Evolutionary conservation across 1,284 basidiomycete species (phyloP).

Genomic region (Xanthoconium separans): DNA sequence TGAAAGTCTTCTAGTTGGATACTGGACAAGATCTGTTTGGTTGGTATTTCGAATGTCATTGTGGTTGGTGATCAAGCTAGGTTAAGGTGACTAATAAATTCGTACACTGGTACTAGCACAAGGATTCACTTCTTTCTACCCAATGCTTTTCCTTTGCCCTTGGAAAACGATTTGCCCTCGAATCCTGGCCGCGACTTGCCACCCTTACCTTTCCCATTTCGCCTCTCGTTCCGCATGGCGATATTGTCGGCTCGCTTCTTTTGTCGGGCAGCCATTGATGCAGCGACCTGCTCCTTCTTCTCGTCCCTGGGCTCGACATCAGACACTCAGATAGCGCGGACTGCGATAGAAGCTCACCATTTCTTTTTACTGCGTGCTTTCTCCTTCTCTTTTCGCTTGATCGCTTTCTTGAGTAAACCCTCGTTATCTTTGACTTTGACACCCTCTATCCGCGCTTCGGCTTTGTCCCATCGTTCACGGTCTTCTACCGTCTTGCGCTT

Average conservation of each 20-base stretch:
- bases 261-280: constrained; percentile 76
- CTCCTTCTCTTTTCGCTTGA: constrained; percentile 86
- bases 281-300: constrained; percentile 73
- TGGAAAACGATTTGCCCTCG: constrained; percentile 76
- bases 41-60: too few relatives aligned
- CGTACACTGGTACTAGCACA: too few relatives aligned
- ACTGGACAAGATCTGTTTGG: constrained; percentile 58
- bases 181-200: constrained; percentile 79
- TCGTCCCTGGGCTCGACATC: constrained; percentile 61
- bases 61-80: constrained; percentile 10
- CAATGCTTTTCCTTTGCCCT: constrained; percentile 19
- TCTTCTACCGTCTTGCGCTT: constrained; percentile 78
- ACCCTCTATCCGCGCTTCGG: constrained; percentile 79
- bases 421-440: constrained; percentile 88
- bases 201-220: constrained; percentile 58
- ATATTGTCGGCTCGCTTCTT: constrained; percentile 91
- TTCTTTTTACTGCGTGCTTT: constrained; percentile 80
- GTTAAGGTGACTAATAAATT: not conserved
- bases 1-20: constrained; percentile 73
- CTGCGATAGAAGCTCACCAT: constrained; percentile 57
- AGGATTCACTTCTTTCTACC: constrained; percentile 16
- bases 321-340: not conserved
- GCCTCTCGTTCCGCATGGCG: constrained; percentile 74
- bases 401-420: constrained; percentile 80
- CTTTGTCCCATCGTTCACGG: constrained; percentile 83